Evolutionary conservation across 345 rosid species (phyloP), one percentile per base, ranked within the genome.

Genomic region (Ailanthus altissimus): DNA sequence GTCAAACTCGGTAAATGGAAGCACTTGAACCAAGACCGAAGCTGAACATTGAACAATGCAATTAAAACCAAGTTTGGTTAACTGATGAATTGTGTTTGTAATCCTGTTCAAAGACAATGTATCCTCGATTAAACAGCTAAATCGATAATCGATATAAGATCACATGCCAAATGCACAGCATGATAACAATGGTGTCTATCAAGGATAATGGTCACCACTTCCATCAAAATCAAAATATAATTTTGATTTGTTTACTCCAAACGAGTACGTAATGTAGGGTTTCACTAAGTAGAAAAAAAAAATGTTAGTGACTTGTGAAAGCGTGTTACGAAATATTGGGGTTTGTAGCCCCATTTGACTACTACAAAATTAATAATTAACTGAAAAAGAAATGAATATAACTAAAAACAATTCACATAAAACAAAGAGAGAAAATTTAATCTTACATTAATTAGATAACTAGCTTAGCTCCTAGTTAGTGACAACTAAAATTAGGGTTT

Each of bases 401-500:
- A 54, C 8, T n/a, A n/a, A n/a, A n/a, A n/a, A n/a, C 1, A 5
- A 36, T 40, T 16, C 18, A 63, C 6, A 77, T 28, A 25, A 70
- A 63, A 70, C 51, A 53, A 77, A 36, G 36, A 59, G 50, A 15
- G 18, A 14, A 49, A 49, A 49, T 49, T 49, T 49, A 5, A 26
- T 21, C 1, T 21, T 56, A 46, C 60, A 47, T 26, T 16, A 62
- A 61, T 9, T n/a, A 26, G 38, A 47, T 51, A 26, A 18, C 43
- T 61, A 61, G 43, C 69, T 16, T 36, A 63, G 67, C 46, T 36
- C 45, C 12, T 20, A n/a, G 32, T 66, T 66, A 15, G 42, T 59
- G 50, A 11, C 61, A 51, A 63, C 46, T 66, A 83, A 32, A 72
- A 61, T 46, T 67, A 81, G 83, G 88, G 77, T 79, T 78, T 77